Evolutionary conservation across 306 rosid species (phyloP).

Genomic region (Ormosia semicastrata): DNA sequence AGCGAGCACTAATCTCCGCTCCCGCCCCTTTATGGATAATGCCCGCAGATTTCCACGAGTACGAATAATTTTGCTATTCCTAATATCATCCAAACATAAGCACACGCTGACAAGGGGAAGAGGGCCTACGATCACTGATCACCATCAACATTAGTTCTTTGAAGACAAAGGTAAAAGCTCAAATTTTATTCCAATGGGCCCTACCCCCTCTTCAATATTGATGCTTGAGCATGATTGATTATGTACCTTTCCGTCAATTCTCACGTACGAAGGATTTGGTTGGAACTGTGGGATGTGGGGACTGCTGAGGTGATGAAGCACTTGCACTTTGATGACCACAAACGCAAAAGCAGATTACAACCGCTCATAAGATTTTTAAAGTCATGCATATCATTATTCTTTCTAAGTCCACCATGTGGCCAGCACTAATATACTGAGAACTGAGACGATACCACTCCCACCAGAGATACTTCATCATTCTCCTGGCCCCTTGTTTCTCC

Average conservation of each 20-base stretch:
- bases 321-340: slow-evolving; percentile 5
- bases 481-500: no score
- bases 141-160: background rate
- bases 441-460: background rate
- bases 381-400: slow-evolving; percentile 20
- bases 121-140: background rate
- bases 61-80: no score
- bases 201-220: background rate
- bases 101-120: background rate
- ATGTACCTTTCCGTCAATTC: background rate
- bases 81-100: no score
- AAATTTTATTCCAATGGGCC: background rate
- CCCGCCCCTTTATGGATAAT: no score
- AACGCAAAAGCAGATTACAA: background rate
- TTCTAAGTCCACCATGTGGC: slow-evolving; percentile 3
- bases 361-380: slow-evolving; percentile 10
- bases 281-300: slow-evolving; percentile 9
- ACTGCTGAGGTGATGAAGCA: background rate
- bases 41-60: no score
- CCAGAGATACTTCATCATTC: no score
- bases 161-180: background rate
- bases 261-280: slow-evolving; percentile 24
- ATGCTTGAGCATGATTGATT: background rate
- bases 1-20: no score
- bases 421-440: background rate